These are phyloP conservation scores for Endotrypanum monterogeii DNA, from an alignment of 208 protist species.

Conservation along the genomic window DNA sequence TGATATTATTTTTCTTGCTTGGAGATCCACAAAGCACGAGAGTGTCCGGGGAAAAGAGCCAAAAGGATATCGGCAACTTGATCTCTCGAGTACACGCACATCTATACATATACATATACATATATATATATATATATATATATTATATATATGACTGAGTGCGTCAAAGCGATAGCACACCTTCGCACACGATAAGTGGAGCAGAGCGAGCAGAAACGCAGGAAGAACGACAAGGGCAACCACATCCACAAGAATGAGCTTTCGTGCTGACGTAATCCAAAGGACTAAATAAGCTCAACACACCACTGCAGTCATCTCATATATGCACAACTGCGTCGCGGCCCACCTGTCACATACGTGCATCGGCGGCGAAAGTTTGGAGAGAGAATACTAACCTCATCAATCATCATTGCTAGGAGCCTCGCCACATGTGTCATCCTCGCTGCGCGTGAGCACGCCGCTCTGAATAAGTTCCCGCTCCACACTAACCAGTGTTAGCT, in stretches of 20 bases:
- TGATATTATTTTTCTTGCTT: too few relatives aligned
- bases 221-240: neutral
- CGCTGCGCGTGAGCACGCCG: slow-evolving; percentile 47
- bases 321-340: neutral
- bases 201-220: neutral
- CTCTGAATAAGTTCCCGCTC: slow-evolving; percentile 51
- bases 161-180: neutral
- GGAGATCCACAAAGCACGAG: neutral
- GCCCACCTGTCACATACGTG: neutral
- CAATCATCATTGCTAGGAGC: neutral
- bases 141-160: neutral
- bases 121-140: neutral
- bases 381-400: neutral
- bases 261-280: too few relatives aligned
- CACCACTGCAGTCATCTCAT: neutral
- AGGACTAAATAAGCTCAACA: neutral
- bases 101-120: neutral
- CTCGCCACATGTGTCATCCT: slow-evolving; percentile 13
- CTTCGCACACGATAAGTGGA: neutral
- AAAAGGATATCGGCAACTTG: too few relatives aligned
- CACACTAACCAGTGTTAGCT: slow-evolving; percentile 49
- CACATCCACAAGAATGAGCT: too few relatives aligned
- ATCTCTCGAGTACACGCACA: neutral
- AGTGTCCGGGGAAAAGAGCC: too few relatives aligned
- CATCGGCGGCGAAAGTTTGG: neutral